These are phyloP conservation scores for Sarocladiaceae sp. DNA, from an alignment of 2,329 filamentous ascomycete species.

Conservation along the genomic window DNA sequence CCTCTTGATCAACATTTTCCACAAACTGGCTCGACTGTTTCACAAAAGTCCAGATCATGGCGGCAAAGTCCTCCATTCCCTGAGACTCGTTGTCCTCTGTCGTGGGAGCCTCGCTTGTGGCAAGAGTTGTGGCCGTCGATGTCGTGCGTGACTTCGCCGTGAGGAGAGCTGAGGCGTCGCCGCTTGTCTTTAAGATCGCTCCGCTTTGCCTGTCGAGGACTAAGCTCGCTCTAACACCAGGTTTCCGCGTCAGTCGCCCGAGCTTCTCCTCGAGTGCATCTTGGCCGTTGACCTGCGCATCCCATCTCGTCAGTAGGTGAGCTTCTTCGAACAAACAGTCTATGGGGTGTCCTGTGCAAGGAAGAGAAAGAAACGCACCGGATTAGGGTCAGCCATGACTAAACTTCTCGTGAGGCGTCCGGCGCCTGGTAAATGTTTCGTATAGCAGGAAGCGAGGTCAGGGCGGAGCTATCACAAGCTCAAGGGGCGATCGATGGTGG, in stretches of 20 bases:
- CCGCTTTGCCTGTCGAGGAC: constrained; percentile 67
- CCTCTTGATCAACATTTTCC: constrained; percentile 66
- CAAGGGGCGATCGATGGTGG: not conserved
- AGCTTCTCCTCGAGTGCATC: constrained; percentile 61
- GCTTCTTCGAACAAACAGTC: not conserved
- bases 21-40: constrained; percentile 62
- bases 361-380: not conserved
- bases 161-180: constrained; percentile 54
- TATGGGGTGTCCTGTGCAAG: too few relatives aligned
- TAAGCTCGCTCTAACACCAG: constrained; percentile 71
- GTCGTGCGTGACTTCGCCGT: constrained; percentile 29
- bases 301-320: not conserved
- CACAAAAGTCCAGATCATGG: constrained; percentile 71
- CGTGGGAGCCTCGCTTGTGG: constrained; percentile 34
- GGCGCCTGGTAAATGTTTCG: constrained; percentile 6
- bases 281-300: constrained; percentile 36
- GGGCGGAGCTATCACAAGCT: constrained; percentile 6
- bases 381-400: constrained; percentile 5
- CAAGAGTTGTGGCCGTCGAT: constrained; percentile 32
- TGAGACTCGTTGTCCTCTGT: constrained; percentile 44
- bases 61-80: constrained; percentile 65
- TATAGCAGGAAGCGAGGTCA: constrained; percentile 1
- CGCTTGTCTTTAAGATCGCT: constrained; percentile 68
- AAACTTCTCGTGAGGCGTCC: constrained; percentile 7
- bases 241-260: constrained; percentile 66